Percentiles rank a stretch among this genome's conserved stretches.
Evolutionary conservation across 305 asterid genomes (phyloP).

Genomic region (Rubia occidens): DNA sequence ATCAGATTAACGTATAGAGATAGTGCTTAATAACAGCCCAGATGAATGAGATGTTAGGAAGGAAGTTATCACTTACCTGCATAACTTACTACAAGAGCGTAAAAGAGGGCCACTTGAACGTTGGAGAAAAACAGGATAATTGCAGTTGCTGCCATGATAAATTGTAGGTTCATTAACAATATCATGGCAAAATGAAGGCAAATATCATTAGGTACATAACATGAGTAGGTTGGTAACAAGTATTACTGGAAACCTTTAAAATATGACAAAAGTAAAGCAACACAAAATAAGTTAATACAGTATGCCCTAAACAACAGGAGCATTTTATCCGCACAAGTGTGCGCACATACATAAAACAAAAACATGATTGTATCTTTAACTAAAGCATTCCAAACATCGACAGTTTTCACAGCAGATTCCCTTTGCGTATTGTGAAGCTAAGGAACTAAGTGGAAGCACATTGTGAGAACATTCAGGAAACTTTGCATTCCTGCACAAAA

Average conservation of each 20-base stretch:
- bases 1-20: background rate
- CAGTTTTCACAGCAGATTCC: background rate
- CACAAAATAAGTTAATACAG: background rate
- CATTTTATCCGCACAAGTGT: background rate
- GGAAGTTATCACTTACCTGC: conserved; percentile 41
- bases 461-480: background rate
- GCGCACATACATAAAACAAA: too few relatives aligned
- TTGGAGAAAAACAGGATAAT: conserved; percentile 52
- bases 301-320: background rate
- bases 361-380: background rate
- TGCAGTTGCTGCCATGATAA: conserved; percentile 49
- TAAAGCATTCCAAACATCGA: background rate
- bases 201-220: background rate
- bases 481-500: background rate
- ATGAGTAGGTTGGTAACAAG: background rate
- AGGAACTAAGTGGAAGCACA: background rate
- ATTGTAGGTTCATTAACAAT: conserved; percentile 19
- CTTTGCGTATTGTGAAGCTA: background rate
- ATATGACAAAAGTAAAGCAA: background rate
- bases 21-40: background rate
- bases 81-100: conserved; percentile 55
- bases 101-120: conserved; percentile 57
- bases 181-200: background rate
- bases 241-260: background rate
- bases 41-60: background rate